Evolutionary conservation across 805 yeast species (phyloP).

Genomic region (Teunomyces pallodes): DNA sequence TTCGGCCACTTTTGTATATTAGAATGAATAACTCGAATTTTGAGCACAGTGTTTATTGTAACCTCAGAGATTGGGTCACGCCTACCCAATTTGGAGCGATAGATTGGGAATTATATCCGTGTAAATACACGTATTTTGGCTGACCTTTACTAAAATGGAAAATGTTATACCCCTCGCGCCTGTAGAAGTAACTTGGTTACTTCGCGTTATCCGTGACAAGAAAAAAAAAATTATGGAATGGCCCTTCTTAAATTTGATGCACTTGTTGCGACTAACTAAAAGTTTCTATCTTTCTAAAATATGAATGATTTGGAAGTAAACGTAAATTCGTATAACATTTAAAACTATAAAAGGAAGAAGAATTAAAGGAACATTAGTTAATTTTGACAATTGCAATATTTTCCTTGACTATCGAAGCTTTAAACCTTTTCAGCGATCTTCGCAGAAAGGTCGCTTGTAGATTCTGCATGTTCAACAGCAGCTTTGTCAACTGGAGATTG

Average conservation of each 20-base stretch:
- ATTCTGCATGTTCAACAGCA: conserved; percentile 1
- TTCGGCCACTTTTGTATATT: conserved; percentile 10
- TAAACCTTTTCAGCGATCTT: conserved; percentile 1
- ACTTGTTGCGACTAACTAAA: too few relatives aligned
- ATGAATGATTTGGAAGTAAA: background rate
- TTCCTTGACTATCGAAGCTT: background rate
- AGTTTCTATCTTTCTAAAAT: too few relatives aligned
- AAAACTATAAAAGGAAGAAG: background rate
- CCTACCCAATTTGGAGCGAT: background rate
- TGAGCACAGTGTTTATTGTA: background rate
- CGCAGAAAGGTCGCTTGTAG: background rate
- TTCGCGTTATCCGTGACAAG: background rate
- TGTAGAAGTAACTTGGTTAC: background rate
- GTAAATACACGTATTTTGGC: background rate
- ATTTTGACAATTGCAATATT: background rate
- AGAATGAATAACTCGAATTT: conserved; percentile 7
- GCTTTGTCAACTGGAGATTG: conserved; percentile 2
- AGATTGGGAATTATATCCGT: background rate
- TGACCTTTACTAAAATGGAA: background rate
- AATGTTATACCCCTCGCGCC: background rate
- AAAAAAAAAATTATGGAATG: background rate
- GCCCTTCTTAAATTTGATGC: background rate
- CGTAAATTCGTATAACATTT: conserved; percentile 1
- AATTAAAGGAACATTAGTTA: background rate
- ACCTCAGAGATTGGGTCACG: too few relatives aligned